Percentiles rank a stretch among this genome's conserved stretches.
These are phyloP conservation scores for Agroathelia rolfsii DNA, from an alignment of 1,284 basidiomycete genomes.

Conservation along the genomic window DNA sequence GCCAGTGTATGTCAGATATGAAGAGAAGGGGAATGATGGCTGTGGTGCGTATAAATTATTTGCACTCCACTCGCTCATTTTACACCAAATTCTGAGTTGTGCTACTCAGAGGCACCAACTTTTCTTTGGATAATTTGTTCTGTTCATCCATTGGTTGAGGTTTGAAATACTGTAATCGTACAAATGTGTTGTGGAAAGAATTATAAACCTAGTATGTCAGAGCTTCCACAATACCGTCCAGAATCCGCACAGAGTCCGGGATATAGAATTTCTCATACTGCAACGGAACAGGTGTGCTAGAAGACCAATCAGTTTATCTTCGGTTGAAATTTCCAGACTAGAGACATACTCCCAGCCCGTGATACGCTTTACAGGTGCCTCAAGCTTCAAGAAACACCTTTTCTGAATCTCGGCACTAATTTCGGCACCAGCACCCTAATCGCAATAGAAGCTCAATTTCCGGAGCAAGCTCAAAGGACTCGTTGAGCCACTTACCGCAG, in stretches of 20 bases:
- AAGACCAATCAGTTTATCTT: constrained; percentile 12
- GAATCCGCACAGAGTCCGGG: constrained; percentile 73
- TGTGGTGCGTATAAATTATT: no score
- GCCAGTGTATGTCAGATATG: no score
- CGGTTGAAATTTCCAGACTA: constrained; percentile 8
- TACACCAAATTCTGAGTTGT: no score
- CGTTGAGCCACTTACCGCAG: no score
- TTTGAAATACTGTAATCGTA: no score
- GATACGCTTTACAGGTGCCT: constrained; percentile 81
- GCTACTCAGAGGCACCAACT: no score
- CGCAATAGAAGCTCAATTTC: no score
- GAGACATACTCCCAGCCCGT: constrained; percentile 84
- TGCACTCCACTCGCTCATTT: no score
- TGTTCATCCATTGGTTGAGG: no score
- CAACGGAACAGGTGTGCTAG: constrained; percentile 69
- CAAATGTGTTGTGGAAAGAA: constrained; percentile 9
- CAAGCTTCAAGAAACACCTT: constrained; percentile 76
- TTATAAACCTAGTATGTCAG: constrained; percentile 71
- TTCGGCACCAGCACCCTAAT: constrained; percentile 84
- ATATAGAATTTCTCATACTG: constrained; percentile 88
- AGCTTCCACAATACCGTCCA: constrained; percentile 81
- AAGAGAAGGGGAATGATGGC: no score
- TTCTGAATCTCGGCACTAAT: constrained; percentile 82
- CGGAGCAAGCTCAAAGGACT: no score
- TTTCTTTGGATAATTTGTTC: no score